Conservation (phyloP, 148 eudicot genomes). For the Silene conica region DNA sequence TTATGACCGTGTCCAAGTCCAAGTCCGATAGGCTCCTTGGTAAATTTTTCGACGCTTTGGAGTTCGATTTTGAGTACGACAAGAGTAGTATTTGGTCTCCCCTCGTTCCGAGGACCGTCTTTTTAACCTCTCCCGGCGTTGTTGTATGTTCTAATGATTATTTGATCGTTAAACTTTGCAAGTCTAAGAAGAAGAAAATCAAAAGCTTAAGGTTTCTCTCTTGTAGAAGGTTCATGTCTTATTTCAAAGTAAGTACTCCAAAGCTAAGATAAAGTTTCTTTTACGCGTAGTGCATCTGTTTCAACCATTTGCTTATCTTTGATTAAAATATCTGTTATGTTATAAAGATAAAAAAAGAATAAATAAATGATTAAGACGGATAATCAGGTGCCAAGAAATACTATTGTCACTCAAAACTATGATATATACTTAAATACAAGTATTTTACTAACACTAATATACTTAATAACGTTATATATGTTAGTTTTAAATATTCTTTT, state of each 20-base stretch:
- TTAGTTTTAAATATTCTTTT: too few relatives aligned
- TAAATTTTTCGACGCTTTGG: slow-evolving; percentile 59
- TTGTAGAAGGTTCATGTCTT: slow-evolving; percentile 19
- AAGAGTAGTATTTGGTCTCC: slow-evolving; percentile 64
- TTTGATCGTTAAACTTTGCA: slow-evolving; percentile 4
- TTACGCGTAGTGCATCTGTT: too few relatives aligned
- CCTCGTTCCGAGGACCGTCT: slow-evolving; percentile 35
- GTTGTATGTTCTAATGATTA: slow-evolving; percentile 23
- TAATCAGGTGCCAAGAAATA: too few relatives aligned
- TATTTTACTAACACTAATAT: too few relatives aligned
- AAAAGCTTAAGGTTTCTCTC: background rate
- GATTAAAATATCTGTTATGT: background rate
- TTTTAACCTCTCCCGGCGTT: slow-evolving; percentile 36
- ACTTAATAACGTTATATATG: too few relatives aligned
- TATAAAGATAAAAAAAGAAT: too few relatives aligned
- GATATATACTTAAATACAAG: too few relatives aligned
- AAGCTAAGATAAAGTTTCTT: background rate
- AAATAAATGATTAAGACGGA: too few relatives aligned
- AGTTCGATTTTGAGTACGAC: slow-evolving; percentile 49
- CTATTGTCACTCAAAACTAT: too few relatives aligned
- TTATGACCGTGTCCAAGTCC: slow-evolving; percentile 37
- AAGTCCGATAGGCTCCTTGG: slow-evolving; percentile 52
- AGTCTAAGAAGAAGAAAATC: slow-evolving; percentile 8
- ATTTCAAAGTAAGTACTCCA: slow-evolving; percentile 19
- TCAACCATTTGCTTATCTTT: background rate